These are phyloP conservation scores for Suillus fuscotomentosus DNA, from an alignment of 768 basidiomycete genomes.

Conservation along the genomic window DNA sequence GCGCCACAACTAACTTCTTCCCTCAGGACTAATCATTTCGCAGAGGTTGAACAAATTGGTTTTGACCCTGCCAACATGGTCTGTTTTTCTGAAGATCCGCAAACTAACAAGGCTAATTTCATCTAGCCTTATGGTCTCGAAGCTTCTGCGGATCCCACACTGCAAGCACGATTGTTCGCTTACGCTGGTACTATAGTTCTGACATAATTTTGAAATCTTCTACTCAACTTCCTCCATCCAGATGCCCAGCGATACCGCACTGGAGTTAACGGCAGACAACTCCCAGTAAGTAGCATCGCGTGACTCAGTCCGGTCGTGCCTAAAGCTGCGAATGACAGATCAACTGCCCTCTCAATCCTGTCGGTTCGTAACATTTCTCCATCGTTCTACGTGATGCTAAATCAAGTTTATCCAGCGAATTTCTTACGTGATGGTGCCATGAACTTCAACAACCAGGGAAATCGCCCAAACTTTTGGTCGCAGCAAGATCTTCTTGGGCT, in stretches of 20 bases:
- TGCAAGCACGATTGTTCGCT: slow-evolving; percentile 57
- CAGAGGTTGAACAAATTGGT: slow-evolving; percentile 42
- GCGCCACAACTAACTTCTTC: not conserved
- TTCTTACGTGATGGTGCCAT: slow-evolving; percentile 40
- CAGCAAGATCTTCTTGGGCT: slow-evolving; percentile 34
- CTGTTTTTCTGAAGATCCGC: not conserved
- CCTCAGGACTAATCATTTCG: slow-evolving; percentile 27
- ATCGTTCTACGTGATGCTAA: not conserved
- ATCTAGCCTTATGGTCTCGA: slow-evolving; percentile 36
- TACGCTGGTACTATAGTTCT: slow-evolving; percentile 41
- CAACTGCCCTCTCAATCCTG: slow-evolving; percentile 38
- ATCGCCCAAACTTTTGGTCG: slow-evolving; percentile 38
- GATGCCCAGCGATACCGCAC: slow-evolving; percentile 41
- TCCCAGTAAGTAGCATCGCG: slow-evolving; percentile 24
- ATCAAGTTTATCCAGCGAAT: slow-evolving; percentile 25
- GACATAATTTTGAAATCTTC: not conserved
- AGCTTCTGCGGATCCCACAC: slow-evolving; percentile 54
- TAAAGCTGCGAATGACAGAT: slow-evolving; percentile 16
- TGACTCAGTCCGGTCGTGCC: not conserved
- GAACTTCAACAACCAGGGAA: slow-evolving; percentile 37
- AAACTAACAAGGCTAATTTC: not conserved
- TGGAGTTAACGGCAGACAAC: slow-evolving; percentile 38
- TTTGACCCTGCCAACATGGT: slow-evolving; percentile 53
- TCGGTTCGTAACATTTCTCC: slow-evolving; percentile 23
- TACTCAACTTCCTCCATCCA: not conserved